Conservation (phyloP, 352 stramenopile species). For the Globisporangium orthogonon region DNA sequence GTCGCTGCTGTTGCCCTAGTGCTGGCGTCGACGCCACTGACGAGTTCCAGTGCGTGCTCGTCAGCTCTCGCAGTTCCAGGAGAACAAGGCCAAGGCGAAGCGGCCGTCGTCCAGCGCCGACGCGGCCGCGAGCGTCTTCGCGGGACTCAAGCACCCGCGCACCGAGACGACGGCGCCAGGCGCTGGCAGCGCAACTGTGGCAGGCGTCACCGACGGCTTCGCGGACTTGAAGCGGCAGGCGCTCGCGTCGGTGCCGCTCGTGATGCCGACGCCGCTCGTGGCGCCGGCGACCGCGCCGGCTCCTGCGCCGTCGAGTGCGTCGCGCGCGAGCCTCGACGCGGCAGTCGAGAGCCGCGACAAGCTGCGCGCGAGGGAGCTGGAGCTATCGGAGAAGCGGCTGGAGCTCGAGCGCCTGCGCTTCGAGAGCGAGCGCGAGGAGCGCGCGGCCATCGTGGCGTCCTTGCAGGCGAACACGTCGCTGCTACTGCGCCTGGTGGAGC, state of each 20-base stretch:
- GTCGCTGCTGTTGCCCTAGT: no score
- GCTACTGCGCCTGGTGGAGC: constrained; percentile 9
- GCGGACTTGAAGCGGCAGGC: not conserved
- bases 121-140: not conserved
- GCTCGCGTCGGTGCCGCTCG: not conserved
- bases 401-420: constrained; percentile 10
- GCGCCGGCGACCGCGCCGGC: no score
- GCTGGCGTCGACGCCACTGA: no score
- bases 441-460: constrained; percentile 3
- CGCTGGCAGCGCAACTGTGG: no score
- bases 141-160: not conserved
- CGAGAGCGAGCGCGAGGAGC: constrained; percentile 11
- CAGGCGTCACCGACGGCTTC: not conserved
- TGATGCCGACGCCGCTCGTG: not conserved
- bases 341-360: no score
- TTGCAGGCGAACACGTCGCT: constrained; percentile 12
- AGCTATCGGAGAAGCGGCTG: constrained; percentile 8
- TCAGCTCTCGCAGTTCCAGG: constrained; percentile 10
- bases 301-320: no score
- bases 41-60: no score
- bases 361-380: constrained; percentile 6
- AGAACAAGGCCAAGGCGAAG: constrained; percentile 12
- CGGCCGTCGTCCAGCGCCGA: not conserved
- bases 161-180: not conserved
- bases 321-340: not conserved